Base-by-base conservation (phyloP, 345 rosid genomes). In the Murraya paniculata region DNA sequence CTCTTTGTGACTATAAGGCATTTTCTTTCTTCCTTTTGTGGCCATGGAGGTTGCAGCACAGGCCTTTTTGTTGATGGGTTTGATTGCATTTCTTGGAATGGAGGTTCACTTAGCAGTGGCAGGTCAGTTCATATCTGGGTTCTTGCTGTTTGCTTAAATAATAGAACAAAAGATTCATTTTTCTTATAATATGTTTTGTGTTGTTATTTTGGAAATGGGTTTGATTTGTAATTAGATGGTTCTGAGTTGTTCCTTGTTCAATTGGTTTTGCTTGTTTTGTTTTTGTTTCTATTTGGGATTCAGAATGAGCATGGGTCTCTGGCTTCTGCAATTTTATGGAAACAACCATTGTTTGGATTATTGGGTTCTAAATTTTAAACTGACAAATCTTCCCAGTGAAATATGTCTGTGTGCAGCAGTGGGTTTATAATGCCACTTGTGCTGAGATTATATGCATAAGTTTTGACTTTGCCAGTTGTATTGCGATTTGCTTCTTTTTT, bases 61-160 rank as follows among this genome's bases (percentile, higher is more conserved):
- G 76, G 69, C 71, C 68, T 77, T 90, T 78, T 81, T 88, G 77
- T 81, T 86, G 56, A 59, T 90, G 85, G 86, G 86, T 81, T 80
- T 84, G 41, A 64, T 86, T 71, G 81, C 88, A 31, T 82, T 86
- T 81, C 81, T 85, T 74, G 85, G 81, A 76, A 72, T 82, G 84
- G 90, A 85, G 75, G 84, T 88, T 71, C 93, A 91, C 61, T 64
- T 71, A 25, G 56, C 74, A 65, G 35, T 81, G 60, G 90, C 90
- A 73, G 97, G 97, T 91, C 85, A 48, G 82, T 86, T 61, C 78
- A 28, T 57, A 19, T 41, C 41, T 53, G 35, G 71, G 31, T 57
- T 70, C 50, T 57, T 68, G 19, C n/a, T 33, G 28, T 59, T 68
- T 66, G 35, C 27, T 75, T 19, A 14, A 31, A 53, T 7, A 7